These are phyloP conservation scores for Fusarium chuoi DNA, from an alignment of 2,329 filamentous ascomycete species.

Conservation along the genomic window DNA sequence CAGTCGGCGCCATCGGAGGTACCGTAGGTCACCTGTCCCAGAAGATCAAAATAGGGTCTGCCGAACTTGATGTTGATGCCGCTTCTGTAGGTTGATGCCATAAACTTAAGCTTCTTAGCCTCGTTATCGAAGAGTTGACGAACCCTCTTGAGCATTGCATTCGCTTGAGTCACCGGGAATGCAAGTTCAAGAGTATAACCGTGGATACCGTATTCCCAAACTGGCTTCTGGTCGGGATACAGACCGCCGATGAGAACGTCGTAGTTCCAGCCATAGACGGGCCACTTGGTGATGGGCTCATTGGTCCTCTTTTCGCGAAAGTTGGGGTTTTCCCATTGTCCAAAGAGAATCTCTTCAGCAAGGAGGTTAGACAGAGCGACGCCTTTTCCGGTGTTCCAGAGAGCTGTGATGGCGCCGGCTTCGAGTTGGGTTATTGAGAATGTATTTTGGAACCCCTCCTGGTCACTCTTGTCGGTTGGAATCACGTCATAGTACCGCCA, in stretches of 20 bases:
- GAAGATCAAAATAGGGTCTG: not conserved
- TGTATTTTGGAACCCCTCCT: slow-evolving; percentile 4
- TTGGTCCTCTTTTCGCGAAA: slow-evolving; percentile 7
- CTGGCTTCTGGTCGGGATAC: not conserved
- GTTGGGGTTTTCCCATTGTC: slow-evolving; percentile 7
- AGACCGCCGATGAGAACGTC: slow-evolving; percentile 9
- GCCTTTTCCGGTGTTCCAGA: slow-evolving; percentile 1
- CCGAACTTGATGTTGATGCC: slow-evolving; percentile 14
- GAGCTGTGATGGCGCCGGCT: not conserved
- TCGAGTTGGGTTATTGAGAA: not conserved
- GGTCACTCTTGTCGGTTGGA: not conserved
- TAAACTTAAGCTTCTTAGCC: not conserved
- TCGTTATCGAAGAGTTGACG: not conserved
- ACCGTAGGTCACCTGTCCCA: not conserved
- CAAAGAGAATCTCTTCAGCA: not conserved
- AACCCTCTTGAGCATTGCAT: not conserved
- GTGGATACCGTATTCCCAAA: not conserved
- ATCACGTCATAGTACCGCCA: not conserved
- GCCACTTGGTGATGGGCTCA: not conserved
- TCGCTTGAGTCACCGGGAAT: not conserved
- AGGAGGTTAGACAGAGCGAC: not conserved
- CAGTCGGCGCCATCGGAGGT: not conserved
- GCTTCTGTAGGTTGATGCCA: not conserved
- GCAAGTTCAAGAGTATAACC: not conserved
- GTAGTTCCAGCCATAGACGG: slow-evolving; percentile 1